Conservation (phyloP, 2,329 filamentous ascomycete genomes). For the Trichothecium roseum region DNA sequence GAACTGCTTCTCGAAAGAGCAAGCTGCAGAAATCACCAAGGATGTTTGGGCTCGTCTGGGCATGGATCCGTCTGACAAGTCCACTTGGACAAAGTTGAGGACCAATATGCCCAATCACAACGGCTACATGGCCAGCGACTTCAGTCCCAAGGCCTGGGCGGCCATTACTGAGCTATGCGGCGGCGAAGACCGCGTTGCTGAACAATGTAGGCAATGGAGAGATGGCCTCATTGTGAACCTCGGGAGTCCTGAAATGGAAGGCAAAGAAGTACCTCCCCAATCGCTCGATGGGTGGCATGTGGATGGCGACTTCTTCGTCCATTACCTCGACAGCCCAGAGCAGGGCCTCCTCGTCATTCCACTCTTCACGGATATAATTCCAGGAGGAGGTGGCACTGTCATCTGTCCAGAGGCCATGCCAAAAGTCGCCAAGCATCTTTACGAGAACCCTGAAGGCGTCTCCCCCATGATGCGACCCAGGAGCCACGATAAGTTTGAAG, state of each 20-base stretch:
- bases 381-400: constrained; percentile 50
- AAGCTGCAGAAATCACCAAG: constrained; percentile 20
- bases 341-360: constrained; percentile 60
- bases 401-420: constrained; percentile 46
- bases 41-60: constrained; percentile 55
- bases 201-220: constrained; percentile 43
- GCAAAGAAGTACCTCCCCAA: constrained; percentile 36
- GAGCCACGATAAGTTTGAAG: constrained; percentile 32
- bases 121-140: constrained; percentile 38
- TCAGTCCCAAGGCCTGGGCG: constrained; percentile 56
- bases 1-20: constrained; percentile 25
- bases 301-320: constrained; percentile 62
- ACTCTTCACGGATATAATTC: constrained; percentile 49
- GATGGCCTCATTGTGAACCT: constrained; percentile 63
- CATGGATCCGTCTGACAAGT: constrained; percentile 51
- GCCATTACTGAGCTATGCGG: constrained; percentile 59
- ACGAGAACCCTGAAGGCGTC: constrained; percentile 54
- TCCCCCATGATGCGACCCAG: constrained; percentile 54
- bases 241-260: constrained; percentile 42
- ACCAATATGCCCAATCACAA: constrained; percentile 55
- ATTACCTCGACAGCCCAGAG: constrained; percentile 61
- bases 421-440: constrained; percentile 44
- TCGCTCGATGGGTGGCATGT: constrained; percentile 54
- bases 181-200: constrained; percentile 43
- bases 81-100: constrained; percentile 52